Conservation (phyloP, 2,329 filamentous ascomycete genomes). For the Aspergillus ruber region DNA sequence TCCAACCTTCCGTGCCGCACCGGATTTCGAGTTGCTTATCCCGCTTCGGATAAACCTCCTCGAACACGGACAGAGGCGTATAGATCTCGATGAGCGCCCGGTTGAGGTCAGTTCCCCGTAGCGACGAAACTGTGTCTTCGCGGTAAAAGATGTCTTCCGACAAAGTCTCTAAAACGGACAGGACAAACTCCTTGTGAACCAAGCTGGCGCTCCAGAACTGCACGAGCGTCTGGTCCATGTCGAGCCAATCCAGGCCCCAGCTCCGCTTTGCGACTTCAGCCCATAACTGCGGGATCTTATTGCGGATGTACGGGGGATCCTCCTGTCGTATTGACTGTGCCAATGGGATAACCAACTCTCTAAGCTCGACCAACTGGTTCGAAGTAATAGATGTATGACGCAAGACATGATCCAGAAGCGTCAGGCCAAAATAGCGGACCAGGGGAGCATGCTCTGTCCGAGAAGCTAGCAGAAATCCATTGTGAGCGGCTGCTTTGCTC, state of each 20-base stretch:
- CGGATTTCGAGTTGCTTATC: constrained; percentile 64
- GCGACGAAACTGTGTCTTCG: constrained; percentile 77
- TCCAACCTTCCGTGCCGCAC: constrained; percentile 78
- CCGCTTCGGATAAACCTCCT: constrained; percentile 68
- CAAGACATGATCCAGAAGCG: constrained; percentile 82
- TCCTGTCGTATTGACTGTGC: constrained; percentile 62
- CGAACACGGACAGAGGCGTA: constrained; percentile 68
- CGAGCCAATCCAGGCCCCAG: constrained; percentile 89
- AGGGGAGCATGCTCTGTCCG: constrained; percentile 69
- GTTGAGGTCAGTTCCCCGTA: constrained; percentile 77
- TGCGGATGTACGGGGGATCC: constrained; percentile 78
- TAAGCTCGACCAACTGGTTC: constrained; percentile 62
- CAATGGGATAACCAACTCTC: constrained; percentile 71
- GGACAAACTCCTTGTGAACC: constrained; percentile 75
- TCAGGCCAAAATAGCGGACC: constrained; percentile 89
- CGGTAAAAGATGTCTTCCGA: constrained; percentile 91
- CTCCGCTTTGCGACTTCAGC: constrained; percentile 87
- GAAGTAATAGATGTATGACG: constrained; percentile 73
- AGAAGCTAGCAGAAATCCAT: constrained; percentile 76
- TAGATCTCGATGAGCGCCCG: constrained; percentile 91
- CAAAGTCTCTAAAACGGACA: constrained; percentile 81
- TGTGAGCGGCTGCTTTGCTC: constrained; percentile 68
- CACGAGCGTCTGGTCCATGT: constrained; percentile 82
- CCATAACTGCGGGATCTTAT: constrained; percentile 93
- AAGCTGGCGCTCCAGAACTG: constrained; percentile 64